A percentile compares a stretch with the other conserved stretches of the same genome.
Conservation (phyloP, 2,329 filamentous ascomycete genomes). For the Xylaria multiplex region DNA sequence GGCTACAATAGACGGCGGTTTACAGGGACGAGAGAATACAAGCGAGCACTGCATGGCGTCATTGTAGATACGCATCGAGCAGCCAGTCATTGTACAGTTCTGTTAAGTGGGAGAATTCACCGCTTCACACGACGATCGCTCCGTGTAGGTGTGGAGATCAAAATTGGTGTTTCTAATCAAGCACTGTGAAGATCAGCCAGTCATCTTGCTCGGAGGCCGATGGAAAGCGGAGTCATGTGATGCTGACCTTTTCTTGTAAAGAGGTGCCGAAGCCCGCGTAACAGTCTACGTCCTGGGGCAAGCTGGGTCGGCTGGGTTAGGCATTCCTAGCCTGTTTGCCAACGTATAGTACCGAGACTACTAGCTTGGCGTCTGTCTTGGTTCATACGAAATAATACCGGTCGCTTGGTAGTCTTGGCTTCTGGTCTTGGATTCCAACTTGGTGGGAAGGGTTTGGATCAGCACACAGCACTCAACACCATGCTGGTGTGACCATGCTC, state of each 20-base stretch:
- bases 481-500: neutral
- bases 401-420: conserved; percentile 10
- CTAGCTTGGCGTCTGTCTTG: conserved; percentile 4
- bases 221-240: conserved; percentile 21
- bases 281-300: neutral
- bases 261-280: conserved; percentile 22
- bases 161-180: conserved; percentile 14
- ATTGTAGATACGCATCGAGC: conserved; percentile 2
- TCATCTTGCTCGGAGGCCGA: conserved; percentile 5
- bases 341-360: conserved; percentile 3
- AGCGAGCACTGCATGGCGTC: neutral
- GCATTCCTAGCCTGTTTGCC: neutral
- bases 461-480: neutral
- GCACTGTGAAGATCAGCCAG: conserved; percentile 23
- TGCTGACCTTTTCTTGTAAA: conserved; percentile 3
- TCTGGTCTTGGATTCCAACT: conserved; percentile 18
- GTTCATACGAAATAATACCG: conserved; percentile 3
- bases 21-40: conserved; percentile 10
- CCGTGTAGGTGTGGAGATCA: conserved; percentile 22
- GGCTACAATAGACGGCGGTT: conserved; percentile 3
- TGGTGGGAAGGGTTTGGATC: conserved; percentile 17
- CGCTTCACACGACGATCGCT: conserved; percentile 24
- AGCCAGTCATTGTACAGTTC: neutral
- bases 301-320: conserved; percentile 9
- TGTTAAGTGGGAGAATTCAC: conserved; percentile 15